A percentile compares a stretch with the other conserved stretches of the same genome.
phyloP scores from a whole-genome alignment of 1,284 basidiomycete genomes.

The Tranzscheliella williamsii region DNA sequence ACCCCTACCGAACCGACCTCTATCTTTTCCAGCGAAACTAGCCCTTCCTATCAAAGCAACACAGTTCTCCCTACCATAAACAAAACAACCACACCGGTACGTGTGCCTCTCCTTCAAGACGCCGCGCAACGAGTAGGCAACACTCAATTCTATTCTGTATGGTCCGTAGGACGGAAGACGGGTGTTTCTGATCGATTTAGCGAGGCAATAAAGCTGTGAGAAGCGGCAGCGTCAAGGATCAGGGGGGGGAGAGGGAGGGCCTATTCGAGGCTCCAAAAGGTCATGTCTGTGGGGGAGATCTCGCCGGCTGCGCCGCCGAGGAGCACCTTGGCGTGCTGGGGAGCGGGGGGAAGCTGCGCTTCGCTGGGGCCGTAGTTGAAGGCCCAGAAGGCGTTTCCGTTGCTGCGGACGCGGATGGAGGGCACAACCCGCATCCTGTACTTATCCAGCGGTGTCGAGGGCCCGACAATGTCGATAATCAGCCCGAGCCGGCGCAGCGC shows the following conservation, averaged over 20 bases:
- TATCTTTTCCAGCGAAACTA: slow-evolving; percentile 36
- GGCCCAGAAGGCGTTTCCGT: slow-evolving; percentile 37
- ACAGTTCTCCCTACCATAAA: no score
- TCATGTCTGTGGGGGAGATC: slow-evolving; percentile 19
- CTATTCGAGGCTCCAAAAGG: slow-evolving; percentile 24
- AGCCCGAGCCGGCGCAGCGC: slow-evolving; percentile 40
- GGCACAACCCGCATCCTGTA: slow-evolving; percentile 42
- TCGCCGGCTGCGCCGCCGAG: slow-evolving; percentile 18
- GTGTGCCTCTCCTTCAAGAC: no score
- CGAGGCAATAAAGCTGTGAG: no score
- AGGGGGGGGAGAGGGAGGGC: not conserved
- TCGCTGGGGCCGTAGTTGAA: slow-evolving; percentile 39
- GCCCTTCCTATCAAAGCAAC: no score
- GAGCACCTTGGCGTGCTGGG: slow-evolving; percentile 17
- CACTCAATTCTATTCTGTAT: no score
- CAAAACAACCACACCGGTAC: no score
- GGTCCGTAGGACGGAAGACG: no score
- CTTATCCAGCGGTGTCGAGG: slow-evolving; percentile 14
- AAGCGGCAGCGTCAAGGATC: no score
- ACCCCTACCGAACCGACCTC: slow-evolving; percentile 40
- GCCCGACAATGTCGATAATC: slow-evolving; percentile 36
- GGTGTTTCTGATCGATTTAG: no score
- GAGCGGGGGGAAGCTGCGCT: slow-evolving; percentile 19
- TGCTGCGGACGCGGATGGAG: slow-evolving; percentile 33
- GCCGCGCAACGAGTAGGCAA: no score